Evolutionary conservation across 176 grass and related monocot species (phyloP).

Genomic region (Guadua angustifolia): DNA sequence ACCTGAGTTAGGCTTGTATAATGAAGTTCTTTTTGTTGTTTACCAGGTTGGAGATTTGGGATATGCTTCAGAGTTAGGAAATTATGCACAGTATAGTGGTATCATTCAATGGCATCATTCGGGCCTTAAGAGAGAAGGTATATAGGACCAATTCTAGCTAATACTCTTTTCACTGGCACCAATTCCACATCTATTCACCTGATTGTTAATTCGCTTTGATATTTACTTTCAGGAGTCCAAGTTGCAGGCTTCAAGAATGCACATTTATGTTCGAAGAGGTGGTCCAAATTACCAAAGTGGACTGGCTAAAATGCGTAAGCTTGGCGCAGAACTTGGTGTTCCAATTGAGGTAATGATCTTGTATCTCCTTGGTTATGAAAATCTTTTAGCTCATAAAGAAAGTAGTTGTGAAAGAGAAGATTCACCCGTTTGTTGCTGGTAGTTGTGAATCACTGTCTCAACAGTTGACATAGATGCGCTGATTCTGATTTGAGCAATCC

Average conservation of each 20-base stretch:
- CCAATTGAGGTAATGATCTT: slow-evolving; percentile 72
- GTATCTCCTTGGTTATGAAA: neutral
- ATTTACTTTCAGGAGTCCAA: slow-evolving; percentile 69
- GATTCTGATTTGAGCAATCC: slow-evolving; percentile 22
- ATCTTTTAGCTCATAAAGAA: neutral
- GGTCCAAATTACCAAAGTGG: slow-evolving; percentile 90
- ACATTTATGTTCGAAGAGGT: slow-evolving; percentile 83
- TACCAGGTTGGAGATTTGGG: slow-evolving; percentile 87
- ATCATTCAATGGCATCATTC: slow-evolving; percentile 92
- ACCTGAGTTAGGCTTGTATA: too few relatives aligned
- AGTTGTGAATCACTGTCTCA: neutral
- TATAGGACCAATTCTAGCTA: neutral
- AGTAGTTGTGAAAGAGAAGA: neutral
- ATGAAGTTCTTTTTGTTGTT: slow-evolving; percentile 1
- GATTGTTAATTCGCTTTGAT: neutral
- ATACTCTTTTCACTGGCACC: slow-evolving; percentile 12
- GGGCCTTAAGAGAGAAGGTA: slow-evolving; percentile 93
- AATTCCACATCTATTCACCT: slow-evolving; percentile 14
- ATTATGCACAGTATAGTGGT: slow-evolving; percentile 93
- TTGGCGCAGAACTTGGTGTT: slow-evolving; percentile 69
- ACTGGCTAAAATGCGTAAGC: slow-evolving; percentile 76
- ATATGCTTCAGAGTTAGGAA: slow-evolving; percentile 84
- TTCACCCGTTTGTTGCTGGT: too few relatives aligned
- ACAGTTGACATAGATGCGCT: neutral
- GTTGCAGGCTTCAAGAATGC: slow-evolving; percentile 77